A percentile compares a stretch with the other conserved stretches of the same genome.
Evolutionary conservation across 2,329 filamentous ascomycete genomes (phyloP).

Genomic region (Rutstroemia sp.): DNA sequence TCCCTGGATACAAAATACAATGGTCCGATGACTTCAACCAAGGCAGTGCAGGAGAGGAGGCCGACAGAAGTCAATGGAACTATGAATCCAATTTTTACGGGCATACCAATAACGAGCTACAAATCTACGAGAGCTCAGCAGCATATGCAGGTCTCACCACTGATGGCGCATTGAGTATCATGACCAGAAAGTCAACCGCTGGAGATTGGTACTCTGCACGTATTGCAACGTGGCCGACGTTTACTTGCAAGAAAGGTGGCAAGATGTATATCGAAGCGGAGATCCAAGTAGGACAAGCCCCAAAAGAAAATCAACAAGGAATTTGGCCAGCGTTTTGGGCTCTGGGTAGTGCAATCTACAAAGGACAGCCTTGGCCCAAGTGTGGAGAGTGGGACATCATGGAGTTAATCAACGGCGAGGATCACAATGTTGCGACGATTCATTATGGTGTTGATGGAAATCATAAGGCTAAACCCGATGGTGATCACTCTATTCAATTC

Average conservation of each 20-base stretch:
- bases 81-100: not conserved
- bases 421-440: not conserved
- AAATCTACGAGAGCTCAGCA: not conserved
- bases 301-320: conserved; percentile 28
- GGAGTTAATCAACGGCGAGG: conserved; percentile 35
- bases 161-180: conserved; percentile 30
- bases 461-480: not conserved
- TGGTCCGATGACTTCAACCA: not conserved
- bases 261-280: conserved; percentile 34
- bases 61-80: not conserved
- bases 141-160: not conserved
- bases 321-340: conserved; percentile 44
- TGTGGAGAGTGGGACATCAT: conserved; percentile 40
- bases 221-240: conserved; percentile 33
- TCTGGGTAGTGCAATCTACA: conserved; percentile 30
- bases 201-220: conserved; percentile 38
- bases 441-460: not conserved
- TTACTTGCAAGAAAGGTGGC: conserved; percentile 20
- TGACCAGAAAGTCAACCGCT: conserved; percentile 24
- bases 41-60: not conserved
- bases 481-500: not conserved
- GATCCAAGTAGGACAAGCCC: conserved; percentile 32
- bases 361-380: conserved; percentile 33
- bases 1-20: not conserved
- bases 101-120: not conserved